Base-by-base conservation (phyloP, 2,329 filamentous ascomycete species). In the Penicillium crustosum region DNA sequence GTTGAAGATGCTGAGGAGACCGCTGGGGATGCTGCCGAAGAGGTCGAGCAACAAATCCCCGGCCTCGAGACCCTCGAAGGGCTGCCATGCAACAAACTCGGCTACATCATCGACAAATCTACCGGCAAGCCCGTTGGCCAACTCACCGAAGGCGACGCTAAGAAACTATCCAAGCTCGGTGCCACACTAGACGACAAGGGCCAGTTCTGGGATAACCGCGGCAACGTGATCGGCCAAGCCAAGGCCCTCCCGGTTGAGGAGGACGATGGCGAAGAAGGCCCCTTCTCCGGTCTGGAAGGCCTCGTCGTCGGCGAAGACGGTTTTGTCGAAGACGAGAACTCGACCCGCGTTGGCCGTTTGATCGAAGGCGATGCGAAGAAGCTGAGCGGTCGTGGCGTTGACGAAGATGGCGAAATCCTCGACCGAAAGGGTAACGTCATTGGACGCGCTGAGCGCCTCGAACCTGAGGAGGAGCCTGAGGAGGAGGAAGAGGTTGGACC, bases 201-300 rank as follows among this genome's bases (percentile, higher is more conserved):
- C 21, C 86, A 88, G 66, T 83, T 88, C 55, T 79, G 87, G 67
- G 85, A 87, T 69, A 84, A 81, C 70, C 81, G 84, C 45, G 85
- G 86, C 44, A 85, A 86, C 43, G 79, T 88, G 61, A 80, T 88
- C 60, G 86, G 86, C 41, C 82, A 82, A 61, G 83, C 86, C 61
- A 78, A 83, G 60, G 72, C 75, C 0, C 64, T 77, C 3, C 72
- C 75, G 4, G 54, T 73, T 17, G 72, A 77, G 55, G 76, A 78
- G 0, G 64, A 69, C 15, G 45, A 65, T 0, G 73, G 74, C 15
- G 66, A 72, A 4, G 77, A 79, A 57, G 71, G 73, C 7, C 73
- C 75, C 8, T 76, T 82, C 53, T 72, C 80, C 17, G 79, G 78
- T 15, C 66, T 80, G 2, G 74, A 81, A 36, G 76, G 77, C 15